phyloP scores from a whole-genome alignment of 2,329 filamentous ascomycete species.

The Aureobasidium melanogenum region DNA sequence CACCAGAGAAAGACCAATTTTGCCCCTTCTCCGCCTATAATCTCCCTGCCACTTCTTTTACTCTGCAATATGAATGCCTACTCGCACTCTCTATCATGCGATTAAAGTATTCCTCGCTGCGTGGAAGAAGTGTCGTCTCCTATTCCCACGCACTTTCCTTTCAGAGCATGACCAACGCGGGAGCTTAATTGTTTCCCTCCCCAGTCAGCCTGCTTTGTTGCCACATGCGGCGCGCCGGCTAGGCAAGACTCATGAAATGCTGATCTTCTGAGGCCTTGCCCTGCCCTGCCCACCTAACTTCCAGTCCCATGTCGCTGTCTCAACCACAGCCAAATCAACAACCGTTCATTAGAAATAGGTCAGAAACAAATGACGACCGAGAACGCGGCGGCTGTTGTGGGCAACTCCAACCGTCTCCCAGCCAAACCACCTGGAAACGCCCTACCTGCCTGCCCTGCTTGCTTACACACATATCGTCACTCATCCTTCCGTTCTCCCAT shows the following conservation, averaged over 20 bases:
- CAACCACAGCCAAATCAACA: background rate
- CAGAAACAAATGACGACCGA: background rate
- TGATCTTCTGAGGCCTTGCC: background rate
- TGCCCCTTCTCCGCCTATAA: background rate
- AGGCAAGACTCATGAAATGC: background rate
- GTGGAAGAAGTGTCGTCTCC: background rate
- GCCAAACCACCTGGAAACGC: background rate
- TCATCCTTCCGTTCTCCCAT: background rate
- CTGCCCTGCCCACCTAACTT: background rate
- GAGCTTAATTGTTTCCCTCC: background rate
- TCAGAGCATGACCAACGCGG: background rate
- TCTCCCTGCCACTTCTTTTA: background rate
- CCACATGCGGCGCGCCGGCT: conserved; percentile 8
- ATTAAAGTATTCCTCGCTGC: too few species aligned
- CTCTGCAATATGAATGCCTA: too few species aligned
- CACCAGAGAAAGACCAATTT: background rate
- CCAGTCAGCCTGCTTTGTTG: background rate
- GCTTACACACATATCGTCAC: background rate
- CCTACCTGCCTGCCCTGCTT: background rate
- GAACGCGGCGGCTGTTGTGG: background rate
- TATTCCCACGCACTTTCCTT: background rate
- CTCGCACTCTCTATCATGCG: background rate
- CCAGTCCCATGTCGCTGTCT: conserved; percentile 4
- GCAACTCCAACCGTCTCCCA: background rate
- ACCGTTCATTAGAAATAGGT: background rate